Base-by-base conservation (phyloP, 2,329 filamentous ascomycete genomes). In the Fusarium setosum region DNA sequence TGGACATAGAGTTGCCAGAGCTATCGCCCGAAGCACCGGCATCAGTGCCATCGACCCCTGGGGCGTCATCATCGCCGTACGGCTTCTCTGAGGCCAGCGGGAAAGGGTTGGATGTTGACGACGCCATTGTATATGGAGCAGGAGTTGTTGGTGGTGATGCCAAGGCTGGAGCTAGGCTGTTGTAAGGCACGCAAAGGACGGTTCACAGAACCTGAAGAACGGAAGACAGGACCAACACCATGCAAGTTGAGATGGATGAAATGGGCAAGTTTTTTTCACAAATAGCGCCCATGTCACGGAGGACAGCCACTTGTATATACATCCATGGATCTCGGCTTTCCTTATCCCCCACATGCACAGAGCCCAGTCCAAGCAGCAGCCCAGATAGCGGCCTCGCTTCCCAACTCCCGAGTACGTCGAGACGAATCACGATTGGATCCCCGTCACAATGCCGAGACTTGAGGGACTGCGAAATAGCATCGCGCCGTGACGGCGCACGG, bases 1-100 rank as follows among this genome's bases (percentile, higher is more conserved):
- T 78, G 34, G 82, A 82, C 67, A 91, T 84, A 15, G 84, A 86
- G 62, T 73, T 75, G 6, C 86, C 85, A 20, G 83, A 82, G 61
- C 84, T 86, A 15, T 83, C 77, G 17, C 92, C 92, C 34, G 87
- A 85, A 15, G 92, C 91, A 21, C 92, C 92, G 15, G 83, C 85
- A 31, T 86, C 85, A 61, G 79, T 81, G 60, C 87, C 84, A 53
- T 75, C 75, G 26, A 71, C 67, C 23, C 73, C 75, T 15, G 79
- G 78, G 23, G 77, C 76, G 23, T 77, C 72, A 29, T 75, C 77
- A 9, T 75, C 73, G 56, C 74, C 75, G 4, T 79, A 75, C 32
- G 74, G 71, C 38, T 67, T 67, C 50, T 82, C 77, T 3, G 80
- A 82, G 21, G 81, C 77, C 57, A 84, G 75, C 5, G 82, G 82